Evolutionary conservation across 768 basidiomycete species (phyloP), one percentile per base, ranked within the genome.

Genomic region (Leucocoprinus sp.): DNA sequence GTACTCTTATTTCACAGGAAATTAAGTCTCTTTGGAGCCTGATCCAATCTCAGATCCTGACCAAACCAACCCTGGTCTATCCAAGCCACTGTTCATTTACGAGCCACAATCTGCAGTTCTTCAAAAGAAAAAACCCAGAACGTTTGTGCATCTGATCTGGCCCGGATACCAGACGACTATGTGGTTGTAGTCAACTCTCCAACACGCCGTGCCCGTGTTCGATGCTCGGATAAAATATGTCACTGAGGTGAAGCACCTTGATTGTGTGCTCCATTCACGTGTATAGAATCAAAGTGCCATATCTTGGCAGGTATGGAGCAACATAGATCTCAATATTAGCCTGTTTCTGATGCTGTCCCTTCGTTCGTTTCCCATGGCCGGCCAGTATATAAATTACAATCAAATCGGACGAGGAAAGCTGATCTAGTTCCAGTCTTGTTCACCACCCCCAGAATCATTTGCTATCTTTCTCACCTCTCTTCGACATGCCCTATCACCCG

Each of bases 231-330:
- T 34, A 29, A 34, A 43, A 45, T 18, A 27, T 23, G 28, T 23
- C 34, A 8, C 34, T 37, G 40, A 17, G 33, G 39, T 36, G 17
- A 36, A 26, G 35, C 36, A 42, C 39, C 39, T 48, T 40, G 46
- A 14, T 21, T 48, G 33, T 40, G 42, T 48, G 46, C 46, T 26
- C 39, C 21, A 41, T 48, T 48, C 46, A 48, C 46, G 46, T 48
- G 46, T 48, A 41, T 23, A 41, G 33, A 48, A 42, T 48, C 42
- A 39, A 48, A 48, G 42, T 40, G 39, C 39, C 46, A 42, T 34
- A n/a, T 12, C 34, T 36, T 37, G 46, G 37, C 39, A 48, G 46
- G 42, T 48, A 48, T 23, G 44, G 44, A 15, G 37, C 37, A 31
- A 40, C 18, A 17, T 37, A 45, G 37, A 45, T 45, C 19, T 39